A percentile compares a stretch with the other conserved stretches of the same genome.
phyloP scores from a whole-genome alignment of 148 eudicot species.

The Arbutus unedo region DNA sequence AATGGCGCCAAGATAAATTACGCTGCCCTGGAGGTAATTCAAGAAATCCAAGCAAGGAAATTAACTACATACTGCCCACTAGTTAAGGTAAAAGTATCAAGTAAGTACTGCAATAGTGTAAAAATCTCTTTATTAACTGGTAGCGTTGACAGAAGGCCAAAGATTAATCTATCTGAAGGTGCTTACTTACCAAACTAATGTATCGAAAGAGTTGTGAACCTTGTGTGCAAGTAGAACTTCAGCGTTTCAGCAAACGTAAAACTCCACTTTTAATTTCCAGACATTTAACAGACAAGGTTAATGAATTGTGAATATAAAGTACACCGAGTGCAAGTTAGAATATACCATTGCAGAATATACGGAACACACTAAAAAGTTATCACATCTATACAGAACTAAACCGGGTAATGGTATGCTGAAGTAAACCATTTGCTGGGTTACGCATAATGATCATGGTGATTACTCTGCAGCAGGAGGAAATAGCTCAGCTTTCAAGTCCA shows the following conservation, averaged over 20 bases:
- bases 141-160: not conserved
- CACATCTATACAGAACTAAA: not conserved
- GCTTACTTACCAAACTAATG: not conserved
- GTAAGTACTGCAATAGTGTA: not conserved
- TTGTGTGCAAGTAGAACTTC: not conserved
- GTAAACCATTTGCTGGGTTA: not conserved
- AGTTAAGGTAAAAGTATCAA: slow-evolving; percentile 8
- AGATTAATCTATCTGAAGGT: not conserved
- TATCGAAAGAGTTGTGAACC: not conserved
- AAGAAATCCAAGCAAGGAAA: not conserved
- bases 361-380: not conserved
- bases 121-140: not conserved
- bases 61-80: not conserved
- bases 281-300: not conserved
- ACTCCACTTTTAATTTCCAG: not conserved
- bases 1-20: slow-evolving; percentile 57
- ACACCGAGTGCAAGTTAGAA: not conserved
- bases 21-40: slow-evolving; percentile 39
- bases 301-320: not conserved
- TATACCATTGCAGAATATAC: not conserved
- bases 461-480: too few relatives aligned
- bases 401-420: not conserved
- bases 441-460: too few relatives aligned
- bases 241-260: not conserved
- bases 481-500: too few relatives aligned